These are phyloP conservation scores for Trichosporon coremiiforme DNA, from an alignment of 1,284 basidiomycete species.

Conservation along the genomic window DNA sequence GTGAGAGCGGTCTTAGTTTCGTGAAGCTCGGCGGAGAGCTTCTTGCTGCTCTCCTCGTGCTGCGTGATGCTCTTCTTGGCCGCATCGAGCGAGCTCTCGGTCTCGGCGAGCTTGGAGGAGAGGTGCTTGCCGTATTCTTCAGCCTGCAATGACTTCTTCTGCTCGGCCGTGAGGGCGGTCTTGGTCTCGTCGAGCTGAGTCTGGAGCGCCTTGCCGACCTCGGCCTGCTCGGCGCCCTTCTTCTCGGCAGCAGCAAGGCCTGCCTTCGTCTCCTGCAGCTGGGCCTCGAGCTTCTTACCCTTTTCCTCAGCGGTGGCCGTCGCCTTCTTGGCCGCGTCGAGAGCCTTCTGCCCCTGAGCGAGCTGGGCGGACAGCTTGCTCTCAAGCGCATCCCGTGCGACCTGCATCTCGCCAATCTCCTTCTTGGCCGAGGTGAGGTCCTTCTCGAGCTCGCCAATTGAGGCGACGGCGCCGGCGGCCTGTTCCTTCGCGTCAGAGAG, in stretches of 20 bases:
- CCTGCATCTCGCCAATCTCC: slow-evolving; percentile 28
- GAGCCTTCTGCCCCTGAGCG: slow-evolving; percentile 27
- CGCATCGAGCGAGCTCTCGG: slow-evolving; percentile 8
- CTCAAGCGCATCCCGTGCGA: slow-evolving; percentile 40
- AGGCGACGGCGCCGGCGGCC: slow-evolving; percentile 1
- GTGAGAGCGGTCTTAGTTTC: slow-evolving; percentile 43
- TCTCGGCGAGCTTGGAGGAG: not conserved
- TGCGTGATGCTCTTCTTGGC: not conserved
- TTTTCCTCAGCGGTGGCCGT: slow-evolving; percentile 34
- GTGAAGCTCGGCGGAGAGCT: slow-evolving; percentile 33
- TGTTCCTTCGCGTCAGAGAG: not conserved
- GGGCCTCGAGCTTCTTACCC: slow-evolving; percentile 24
- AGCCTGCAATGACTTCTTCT: slow-evolving; percentile 13
- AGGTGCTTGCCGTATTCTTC: slow-evolving; percentile 16
- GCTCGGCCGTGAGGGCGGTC: slow-evolving; percentile 23
- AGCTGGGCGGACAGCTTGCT: slow-evolving; percentile 24
- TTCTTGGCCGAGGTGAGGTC: slow-evolving; percentile 30
- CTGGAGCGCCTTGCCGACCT: slow-evolving; percentile 33
- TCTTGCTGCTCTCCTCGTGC: slow-evolving; percentile 31
- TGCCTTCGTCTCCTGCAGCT: slow-evolving; percentile 41
- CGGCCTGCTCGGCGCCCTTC: slow-evolving; percentile 1
- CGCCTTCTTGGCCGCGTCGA: slow-evolving; percentile 28
- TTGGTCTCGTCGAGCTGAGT: slow-evolving; percentile 33
- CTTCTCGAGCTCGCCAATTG: slow-evolving; percentile 21
- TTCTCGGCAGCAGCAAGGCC: slow-evolving; percentile 36